Evolutionary conservation across 331 rosid genomes (phyloP).

Genomic region (Stylosanthes scabra): DNA sequence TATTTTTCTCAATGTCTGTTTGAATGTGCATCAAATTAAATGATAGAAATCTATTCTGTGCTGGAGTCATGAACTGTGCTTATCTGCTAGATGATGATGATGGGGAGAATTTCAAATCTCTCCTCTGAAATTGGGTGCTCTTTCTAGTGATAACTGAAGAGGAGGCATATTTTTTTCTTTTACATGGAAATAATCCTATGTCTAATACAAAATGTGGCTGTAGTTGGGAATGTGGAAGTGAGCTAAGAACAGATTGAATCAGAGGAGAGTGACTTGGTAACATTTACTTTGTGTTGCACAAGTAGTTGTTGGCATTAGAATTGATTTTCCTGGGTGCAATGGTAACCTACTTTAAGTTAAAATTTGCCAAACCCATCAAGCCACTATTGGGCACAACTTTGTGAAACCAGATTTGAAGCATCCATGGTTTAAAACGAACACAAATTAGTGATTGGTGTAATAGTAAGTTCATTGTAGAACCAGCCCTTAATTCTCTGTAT

Average conservation of each 20-base stretch:
- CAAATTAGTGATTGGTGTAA: neutral
- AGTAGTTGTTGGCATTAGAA: neutral
- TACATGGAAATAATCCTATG: no score
- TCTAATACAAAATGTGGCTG: no score
- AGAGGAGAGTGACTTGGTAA: neutral
- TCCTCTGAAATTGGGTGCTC: neutral
- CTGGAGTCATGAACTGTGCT: neutral
- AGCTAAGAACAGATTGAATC: neutral
- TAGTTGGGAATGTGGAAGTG: neutral
- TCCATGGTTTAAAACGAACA: neutral
- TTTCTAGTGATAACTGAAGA: neutral
- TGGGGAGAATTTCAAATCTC: neutral
- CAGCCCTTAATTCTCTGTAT: no score
- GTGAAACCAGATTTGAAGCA: neutral
- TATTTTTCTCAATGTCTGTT: slow-evolving; percentile 13
- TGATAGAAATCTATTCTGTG: neutral
- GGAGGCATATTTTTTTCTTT: no score
- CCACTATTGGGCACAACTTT: neutral
- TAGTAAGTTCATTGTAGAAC: no score
- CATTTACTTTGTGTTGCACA: neutral
- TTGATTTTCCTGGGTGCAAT: neutral
- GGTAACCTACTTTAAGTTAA: neutral
- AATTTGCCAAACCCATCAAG: neutral
- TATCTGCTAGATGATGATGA: neutral
- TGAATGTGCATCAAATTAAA: slow-evolving; percentile 1